Evolutionary conservation across 164 flowering plant species (phyloP).

Genomic region (Sedum album): DNA sequence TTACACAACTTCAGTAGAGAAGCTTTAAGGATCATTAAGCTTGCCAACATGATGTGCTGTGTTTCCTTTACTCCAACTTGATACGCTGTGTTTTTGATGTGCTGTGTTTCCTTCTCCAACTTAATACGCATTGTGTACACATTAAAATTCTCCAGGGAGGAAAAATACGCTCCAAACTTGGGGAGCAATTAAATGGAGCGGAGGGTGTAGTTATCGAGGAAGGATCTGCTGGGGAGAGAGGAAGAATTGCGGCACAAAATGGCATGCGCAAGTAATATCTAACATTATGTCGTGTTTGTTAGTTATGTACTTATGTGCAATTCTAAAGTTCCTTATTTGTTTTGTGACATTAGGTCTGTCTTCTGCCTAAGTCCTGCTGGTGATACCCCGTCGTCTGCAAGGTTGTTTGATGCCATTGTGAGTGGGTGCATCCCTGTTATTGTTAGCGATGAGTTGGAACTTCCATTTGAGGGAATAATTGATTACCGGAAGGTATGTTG

Average conservation of each 20-base stretch:
- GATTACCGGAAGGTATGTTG: constrained; percentile 71
- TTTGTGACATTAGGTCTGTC: constrained; percentile 41
- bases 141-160: constrained; percentile 56
- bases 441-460: constrained; percentile 92
- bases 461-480: constrained; percentile 97
- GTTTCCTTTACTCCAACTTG: too few species aligned
- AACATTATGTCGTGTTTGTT: background rate
- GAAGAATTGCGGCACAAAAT: constrained; percentile 79
- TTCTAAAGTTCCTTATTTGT: constrained; percentile 16
- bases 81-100: too few species aligned
- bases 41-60: background rate
- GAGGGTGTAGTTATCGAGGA: constrained; percentile 69
- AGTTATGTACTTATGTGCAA: background rate
- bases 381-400: constrained; percentile 97
- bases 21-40: background rate
- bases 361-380: constrained; percentile 98
- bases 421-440: constrained; percentile 97
- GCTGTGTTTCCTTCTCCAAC: too few species aligned
- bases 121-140: background rate
- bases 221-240: constrained; percentile 80
- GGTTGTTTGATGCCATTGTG: constrained; percentile 95
- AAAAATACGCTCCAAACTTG: constrained; percentile 84
- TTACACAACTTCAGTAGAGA: background rate
- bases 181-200: constrained; percentile 48
- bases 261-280: constrained; percentile 83